These are phyloP conservation scores for Rubia balearica DNA, from an alignment of 305 asterid genomes.

Conservation along the genomic window DNA sequence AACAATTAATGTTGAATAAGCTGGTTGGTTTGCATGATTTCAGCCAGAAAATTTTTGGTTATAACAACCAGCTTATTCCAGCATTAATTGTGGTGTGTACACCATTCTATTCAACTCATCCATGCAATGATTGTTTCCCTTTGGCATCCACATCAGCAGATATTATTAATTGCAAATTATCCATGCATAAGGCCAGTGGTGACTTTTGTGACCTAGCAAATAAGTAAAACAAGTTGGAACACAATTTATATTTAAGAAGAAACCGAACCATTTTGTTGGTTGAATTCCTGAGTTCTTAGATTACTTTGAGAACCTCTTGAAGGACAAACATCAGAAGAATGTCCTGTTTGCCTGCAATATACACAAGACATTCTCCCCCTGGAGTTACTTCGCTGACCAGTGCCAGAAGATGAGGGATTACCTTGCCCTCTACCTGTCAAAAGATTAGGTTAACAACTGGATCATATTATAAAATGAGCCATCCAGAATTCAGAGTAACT, in stretches of 20 bases:
- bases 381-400: slow-evolving; percentile 1
- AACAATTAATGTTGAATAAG: not conserved
- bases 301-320: slow-evolving; percentile 42
- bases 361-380: slow-evolving; percentile 35
- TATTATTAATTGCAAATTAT: not conserved
- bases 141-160: not conserved
- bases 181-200: not conserved
- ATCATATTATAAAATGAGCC: not conserved
- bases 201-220: not conserved
- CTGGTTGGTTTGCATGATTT: not conserved
- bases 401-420: slow-evolving; percentile 1
- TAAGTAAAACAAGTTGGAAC: not conserved
- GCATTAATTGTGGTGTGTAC: not conserved
- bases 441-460: not conserved
- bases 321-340: slow-evolving; percentile 43
- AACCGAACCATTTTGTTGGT: slow-evolving; percentile 46
- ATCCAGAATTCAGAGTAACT: not conserved
- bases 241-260: not conserved
- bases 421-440: slow-evolving; percentile 2
- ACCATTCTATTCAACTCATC: not conserved
- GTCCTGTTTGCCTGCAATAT: slow-evolving; percentile 53
- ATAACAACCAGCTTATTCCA: not conserved
- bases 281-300: slow-evolving; percentile 38
- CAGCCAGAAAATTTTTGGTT: not conserved
- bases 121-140: not conserved